Conservation (phyloP, 495 filamentous ascomycete species). For the Trichoderma gamsii region DNA sequence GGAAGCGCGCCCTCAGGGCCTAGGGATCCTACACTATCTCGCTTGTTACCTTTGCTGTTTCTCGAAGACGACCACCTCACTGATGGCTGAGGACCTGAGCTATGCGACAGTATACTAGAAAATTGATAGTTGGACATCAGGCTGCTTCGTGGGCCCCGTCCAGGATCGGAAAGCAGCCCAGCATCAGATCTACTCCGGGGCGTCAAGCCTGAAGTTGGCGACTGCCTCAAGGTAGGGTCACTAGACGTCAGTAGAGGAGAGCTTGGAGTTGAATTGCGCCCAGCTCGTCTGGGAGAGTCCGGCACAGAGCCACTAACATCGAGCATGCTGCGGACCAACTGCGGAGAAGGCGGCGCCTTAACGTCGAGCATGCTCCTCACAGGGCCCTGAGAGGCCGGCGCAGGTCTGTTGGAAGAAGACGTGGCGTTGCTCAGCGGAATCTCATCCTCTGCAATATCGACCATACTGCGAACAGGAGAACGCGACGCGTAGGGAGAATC, state of each 20-base stretch:
- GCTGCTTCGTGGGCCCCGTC: conserved; percentile 32
- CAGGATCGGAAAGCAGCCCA: conserved; percentile 37
- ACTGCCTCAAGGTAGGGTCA: conserved; percentile 16
- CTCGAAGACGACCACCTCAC: conserved; percentile 7
- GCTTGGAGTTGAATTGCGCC: conserved; percentile 33
- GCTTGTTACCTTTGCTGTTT: conserved; percentile 21
- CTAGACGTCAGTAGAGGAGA: conserved; percentile 31
- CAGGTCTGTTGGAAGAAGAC: conserved; percentile 22
- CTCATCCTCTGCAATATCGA: conserved; percentile 43
- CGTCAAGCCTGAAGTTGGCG: conserved; percentile 19
- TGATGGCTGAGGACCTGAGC: background rate
- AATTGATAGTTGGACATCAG: conserved; percentile 48
- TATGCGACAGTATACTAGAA: conserved; percentile 32
- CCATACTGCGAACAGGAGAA: conserved; percentile 52
- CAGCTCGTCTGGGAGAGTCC: conserved; percentile 15
- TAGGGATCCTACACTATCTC: conserved; percentile 38
- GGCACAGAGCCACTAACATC: conserved; percentile 31
- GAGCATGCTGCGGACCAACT: conserved; percentile 37
- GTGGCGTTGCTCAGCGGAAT: conserved; percentile 22
- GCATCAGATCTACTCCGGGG: conserved; percentile 49
- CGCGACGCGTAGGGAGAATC: conserved; percentile 43
- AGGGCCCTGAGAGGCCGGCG: conserved; percentile 30
- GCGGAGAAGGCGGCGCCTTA: conserved; percentile 28
- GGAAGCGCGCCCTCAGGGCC: conserved; percentile 39
- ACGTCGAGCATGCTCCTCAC: conserved; percentile 59